Conservation (phyloP, 192 early-diverging fungal genomes). For the Mortierella claussenii region DNA sequence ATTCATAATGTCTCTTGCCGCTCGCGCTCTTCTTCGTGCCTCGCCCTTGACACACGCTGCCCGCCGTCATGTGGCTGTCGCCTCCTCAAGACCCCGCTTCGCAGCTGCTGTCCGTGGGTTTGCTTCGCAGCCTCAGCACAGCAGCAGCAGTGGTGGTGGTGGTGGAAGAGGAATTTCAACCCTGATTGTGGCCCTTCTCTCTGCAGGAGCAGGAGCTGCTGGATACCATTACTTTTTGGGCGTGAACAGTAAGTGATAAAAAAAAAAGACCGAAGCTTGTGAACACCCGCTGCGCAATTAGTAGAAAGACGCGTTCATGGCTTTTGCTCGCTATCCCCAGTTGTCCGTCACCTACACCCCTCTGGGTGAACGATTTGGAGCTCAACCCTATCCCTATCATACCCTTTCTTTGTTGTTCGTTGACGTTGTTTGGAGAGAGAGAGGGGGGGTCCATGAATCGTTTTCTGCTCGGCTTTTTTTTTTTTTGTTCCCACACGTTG, state of each 20-base stretch:
- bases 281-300: neutral
- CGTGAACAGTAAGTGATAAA: neutral
- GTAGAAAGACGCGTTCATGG: too few relatives aligned
- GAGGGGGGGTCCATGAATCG: too few relatives aligned
- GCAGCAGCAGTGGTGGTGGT: conserved; percentile 6
- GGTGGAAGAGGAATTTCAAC: neutral
- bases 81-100: neutral
- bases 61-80: neutral
- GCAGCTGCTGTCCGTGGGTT: conserved; percentile 6
- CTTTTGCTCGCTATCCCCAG: too few relatives aligned
- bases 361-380: too few relatives aligned
- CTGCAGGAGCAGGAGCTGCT: conserved; percentile 14
- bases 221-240: conserved; percentile 3
- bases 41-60: conserved; percentile 3
- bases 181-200: neutral
- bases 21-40: conserved; percentile 6
- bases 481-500: too few relatives aligned
- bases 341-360: too few relatives aligned
- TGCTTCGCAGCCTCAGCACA: conserved; percentile 1
- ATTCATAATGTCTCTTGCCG: conserved; percentile 1
- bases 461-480: too few relatives aligned
- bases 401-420: too few relatives aligned
- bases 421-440: too few relatives aligned
- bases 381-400: too few relatives aligned
- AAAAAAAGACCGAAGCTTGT: neutral